These are phyloP conservation scores for Erodium texanum DNA, from an alignment of 441 rosid genomes.

Conservation along the genomic window DNA sequence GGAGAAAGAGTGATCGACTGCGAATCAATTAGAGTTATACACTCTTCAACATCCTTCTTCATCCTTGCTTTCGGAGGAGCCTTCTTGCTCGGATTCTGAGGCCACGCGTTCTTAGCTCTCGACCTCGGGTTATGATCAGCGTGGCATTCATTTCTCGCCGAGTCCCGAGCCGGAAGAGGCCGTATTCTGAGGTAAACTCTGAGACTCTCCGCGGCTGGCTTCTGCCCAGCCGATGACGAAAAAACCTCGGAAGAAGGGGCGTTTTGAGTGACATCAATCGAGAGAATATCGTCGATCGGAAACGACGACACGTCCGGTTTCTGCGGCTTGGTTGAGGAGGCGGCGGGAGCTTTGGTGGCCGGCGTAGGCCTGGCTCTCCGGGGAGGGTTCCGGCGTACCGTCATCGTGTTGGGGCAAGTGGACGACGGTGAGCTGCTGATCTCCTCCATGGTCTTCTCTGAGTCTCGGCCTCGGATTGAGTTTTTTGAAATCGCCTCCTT, in stretches of 20 bases:
- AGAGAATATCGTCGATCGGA: conserved; percentile 57
- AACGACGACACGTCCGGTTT: conserved; percentile 34
- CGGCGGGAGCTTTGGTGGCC: conserved; percentile 19
- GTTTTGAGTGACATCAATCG: conserved; percentile 29
- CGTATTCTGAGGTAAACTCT: conserved; percentile 67
- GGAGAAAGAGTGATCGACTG: conserved; percentile 59
- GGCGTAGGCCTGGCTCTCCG: conserved; percentile 71
- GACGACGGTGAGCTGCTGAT: conserved; percentile 27
- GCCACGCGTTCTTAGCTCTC: conserved; percentile 58
- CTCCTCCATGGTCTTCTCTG: conserved; percentile 16
- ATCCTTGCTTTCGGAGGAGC: conserved; percentile 19
- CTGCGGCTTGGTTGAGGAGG: conserved; percentile 18
- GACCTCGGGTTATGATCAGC: conserved; percentile 11
- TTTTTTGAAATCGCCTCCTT: background rate
- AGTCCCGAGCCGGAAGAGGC: conserved; percentile 31
- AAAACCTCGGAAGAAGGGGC: conserved; percentile 14
- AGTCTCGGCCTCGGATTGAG: conserved; percentile 20
- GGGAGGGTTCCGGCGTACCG: conserved; percentile 70
- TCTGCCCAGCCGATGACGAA: conserved; percentile 4
- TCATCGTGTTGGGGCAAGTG: conserved; percentile 39
- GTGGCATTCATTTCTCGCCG: conserved; percentile 7
- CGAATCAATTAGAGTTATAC: conserved; percentile 38
- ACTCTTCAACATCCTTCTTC: conserved; percentile 39
- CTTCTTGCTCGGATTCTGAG: conserved; percentile 47
- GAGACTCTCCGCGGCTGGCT: conserved; percentile 30